Percentiles rank a stretch among this genome's conserved stretches.
Evolutionary conservation across 805 yeast species (phyloP).

Genomic region (Candida fluviatilis): DNA sequence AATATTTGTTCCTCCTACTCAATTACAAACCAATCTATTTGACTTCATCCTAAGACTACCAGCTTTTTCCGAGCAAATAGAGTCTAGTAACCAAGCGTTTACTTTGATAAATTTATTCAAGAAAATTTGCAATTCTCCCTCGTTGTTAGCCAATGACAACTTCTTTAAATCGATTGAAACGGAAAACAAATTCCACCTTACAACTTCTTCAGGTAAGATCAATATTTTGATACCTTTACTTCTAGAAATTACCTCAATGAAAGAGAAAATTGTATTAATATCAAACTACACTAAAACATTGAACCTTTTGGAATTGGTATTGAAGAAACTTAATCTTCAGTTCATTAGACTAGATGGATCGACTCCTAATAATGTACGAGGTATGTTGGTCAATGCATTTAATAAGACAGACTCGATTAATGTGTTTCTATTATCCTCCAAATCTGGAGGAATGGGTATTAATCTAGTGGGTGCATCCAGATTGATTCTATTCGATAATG

Average conservation of each 20-base stretch:
- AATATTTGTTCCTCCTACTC: slow-evolving; percentile 74
- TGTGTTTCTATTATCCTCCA: slow-evolving; percentile 77
- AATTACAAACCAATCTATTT: slow-evolving; percentile 54
- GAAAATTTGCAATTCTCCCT: slow-evolving; percentile 82
- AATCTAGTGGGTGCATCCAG: slow-evolving; percentile 90
- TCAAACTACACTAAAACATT: slow-evolving; percentile 87
- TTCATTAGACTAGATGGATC: slow-evolving; percentile 79
- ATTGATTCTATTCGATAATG: slow-evolving; percentile 81
- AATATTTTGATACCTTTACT: slow-evolving; percentile 55
- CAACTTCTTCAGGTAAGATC: slow-evolving; percentile 57
- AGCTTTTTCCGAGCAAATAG: slow-evolving; percentile 26
- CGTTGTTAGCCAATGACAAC: slow-evolving; percentile 50
- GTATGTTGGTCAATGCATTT: slow-evolving; percentile 62
- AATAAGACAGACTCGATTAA: slow-evolving; percentile 43
- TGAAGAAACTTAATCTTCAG: slow-evolving; percentile 45
- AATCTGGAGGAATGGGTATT: slow-evolving; percentile 92
- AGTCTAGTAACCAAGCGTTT: slow-evolving; percentile 44
- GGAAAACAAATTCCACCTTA: background rate
- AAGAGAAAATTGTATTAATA: slow-evolving; percentile 79
- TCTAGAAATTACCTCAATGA: slow-evolving; percentile 41
- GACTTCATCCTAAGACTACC: slow-evolving; percentile 41
- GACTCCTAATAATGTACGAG: slow-evolving; percentile 65
- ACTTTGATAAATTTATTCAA: slow-evolving; percentile 69
- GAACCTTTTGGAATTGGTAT: slow-evolving; percentile 62
- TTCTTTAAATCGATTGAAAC: slow-evolving; percentile 20